A percentile compares a stretch with the other conserved stretches of the same genome.
phyloP scores from a whole-genome alignment of 2,329 filamentous ascomycete genomes.

The Colletotrichum sp. region DNA sequence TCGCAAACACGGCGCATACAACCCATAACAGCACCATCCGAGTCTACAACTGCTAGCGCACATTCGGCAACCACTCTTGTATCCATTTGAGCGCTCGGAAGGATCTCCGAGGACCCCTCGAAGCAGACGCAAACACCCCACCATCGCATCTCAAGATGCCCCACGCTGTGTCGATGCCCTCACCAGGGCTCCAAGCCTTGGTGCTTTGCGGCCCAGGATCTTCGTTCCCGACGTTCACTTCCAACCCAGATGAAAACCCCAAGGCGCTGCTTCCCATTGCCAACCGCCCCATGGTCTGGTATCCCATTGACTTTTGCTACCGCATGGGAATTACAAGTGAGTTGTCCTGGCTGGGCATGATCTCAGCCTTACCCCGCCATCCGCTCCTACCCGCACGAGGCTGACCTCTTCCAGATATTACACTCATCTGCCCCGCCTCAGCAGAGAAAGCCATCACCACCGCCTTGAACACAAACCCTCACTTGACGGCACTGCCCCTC shows the following conservation, averaged over 20 bases:
- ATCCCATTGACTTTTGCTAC: conserved; percentile 85
- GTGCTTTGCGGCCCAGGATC: conserved; percentile 85
- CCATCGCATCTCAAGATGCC: conserved; percentile 60
- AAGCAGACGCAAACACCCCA: conserved; percentile 5
- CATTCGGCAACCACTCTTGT: background rate
- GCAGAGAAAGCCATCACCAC: conserved; percentile 71
- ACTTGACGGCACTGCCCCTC: conserved; percentile 74
- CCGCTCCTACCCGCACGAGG: background rate
- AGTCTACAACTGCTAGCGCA: background rate
- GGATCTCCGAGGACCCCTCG: background rate
- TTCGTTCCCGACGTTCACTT: conserved; percentile 82
- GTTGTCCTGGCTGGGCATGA: conserved; percentile 26
- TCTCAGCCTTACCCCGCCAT: background rate
- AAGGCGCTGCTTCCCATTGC: conserved; percentile 85
- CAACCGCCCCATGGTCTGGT: conserved; percentile 90
- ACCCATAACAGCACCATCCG: background rate
- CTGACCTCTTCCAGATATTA: conserved; percentile 57
- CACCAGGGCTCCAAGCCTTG: conserved; percentile 80
- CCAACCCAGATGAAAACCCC: conserved; percentile 79
- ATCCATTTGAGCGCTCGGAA: background rate
- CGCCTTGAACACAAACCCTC: conserved; percentile 79
- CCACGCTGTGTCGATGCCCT: conserved; percentile 75
- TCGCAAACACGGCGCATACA: background rate
- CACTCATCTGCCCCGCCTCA: conserved; percentile 67
- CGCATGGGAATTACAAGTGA: conserved; percentile 78